A percentile compares a stretch with the other conserved stretches of the same genome.
Conservation (phyloP, 179 eudicot species). For the Monotropa hypopitys region DNA sequence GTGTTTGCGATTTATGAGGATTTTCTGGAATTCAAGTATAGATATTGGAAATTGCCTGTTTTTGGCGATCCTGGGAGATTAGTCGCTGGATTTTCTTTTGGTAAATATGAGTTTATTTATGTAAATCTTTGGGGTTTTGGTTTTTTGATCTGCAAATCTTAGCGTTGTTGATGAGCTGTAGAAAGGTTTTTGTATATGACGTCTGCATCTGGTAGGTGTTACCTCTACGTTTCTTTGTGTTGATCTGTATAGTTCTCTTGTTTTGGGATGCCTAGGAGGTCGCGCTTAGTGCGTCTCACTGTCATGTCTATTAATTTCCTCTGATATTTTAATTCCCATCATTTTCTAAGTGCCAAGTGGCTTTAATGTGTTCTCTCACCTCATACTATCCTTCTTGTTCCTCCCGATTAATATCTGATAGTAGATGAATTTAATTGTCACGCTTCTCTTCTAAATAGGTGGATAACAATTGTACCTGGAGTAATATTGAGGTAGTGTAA, state of each 20-base stretch:
- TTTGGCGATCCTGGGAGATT: not conserved
- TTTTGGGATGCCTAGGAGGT: not conserved
- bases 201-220: not conserved
- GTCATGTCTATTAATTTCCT: not conserved
- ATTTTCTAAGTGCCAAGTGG: not conserved
- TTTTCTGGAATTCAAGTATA: not conserved
- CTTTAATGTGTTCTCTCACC: not conserved
- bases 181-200: not conserved
- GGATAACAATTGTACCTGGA: slow-evolving; percentile 4
- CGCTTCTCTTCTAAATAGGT: slow-evolving; percentile 13
- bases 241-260: not conserved
- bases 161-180: not conserved
- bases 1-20: not conserved
- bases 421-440: not conserved
- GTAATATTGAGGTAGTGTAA: slow-evolving; percentile 5
- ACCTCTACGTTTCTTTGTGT: not conserved
- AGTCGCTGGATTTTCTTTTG: not conserved
- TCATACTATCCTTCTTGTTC: not conserved
- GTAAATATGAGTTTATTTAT: not conserved
- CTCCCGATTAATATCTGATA: not conserved
- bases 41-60: not conserved
- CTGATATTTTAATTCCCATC: not conserved
- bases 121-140: not conserved
- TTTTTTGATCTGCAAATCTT: not conserved
- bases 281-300: not conserved